phyloP scores from a whole-genome alignment of 1,284 basidiomycete species.

The Chondrostereum purpureum region DNA sequence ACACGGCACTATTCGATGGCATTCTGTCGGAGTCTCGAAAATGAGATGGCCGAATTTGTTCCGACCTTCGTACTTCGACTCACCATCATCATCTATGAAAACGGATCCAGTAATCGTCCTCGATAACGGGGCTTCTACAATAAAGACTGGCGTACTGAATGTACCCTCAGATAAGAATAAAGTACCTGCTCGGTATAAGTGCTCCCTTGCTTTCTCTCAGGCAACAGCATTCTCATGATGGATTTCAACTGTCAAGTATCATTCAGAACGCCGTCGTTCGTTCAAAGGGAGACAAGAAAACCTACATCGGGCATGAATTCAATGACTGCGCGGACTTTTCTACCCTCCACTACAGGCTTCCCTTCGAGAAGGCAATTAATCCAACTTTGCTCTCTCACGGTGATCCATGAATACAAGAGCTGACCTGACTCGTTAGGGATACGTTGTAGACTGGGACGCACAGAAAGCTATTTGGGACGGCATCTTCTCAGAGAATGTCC shows the following conservation, averaged over 20 bases:
- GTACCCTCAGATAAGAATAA: slow-evolving; percentile 28
- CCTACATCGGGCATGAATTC: slow-evolving; percentile 81
- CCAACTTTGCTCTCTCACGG: not conserved
- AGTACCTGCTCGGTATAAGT: not conserved
- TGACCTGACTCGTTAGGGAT: slow-evolving; percentile 53
- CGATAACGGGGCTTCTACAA: slow-evolving; percentile 79
- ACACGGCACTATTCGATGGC: too few species aligned
- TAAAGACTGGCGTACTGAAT: slow-evolving; percentile 65
- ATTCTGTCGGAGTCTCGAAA: too few species aligned
- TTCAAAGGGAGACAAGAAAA: slow-evolving; percentile 71
- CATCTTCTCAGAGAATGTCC: slow-evolving; percentile 63
- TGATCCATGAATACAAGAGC: slow-evolving; percentile 9
- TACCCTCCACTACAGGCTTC: slow-evolving; percentile 72
- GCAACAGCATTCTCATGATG: slow-evolving; percentile 7
- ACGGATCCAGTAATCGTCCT: slow-evolving; percentile 53
- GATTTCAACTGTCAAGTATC: slow-evolving; percentile 48
- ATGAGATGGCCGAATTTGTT: too few species aligned
- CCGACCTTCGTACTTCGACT: too few species aligned
- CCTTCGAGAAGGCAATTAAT: slow-evolving; percentile 74
- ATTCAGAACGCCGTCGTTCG: slow-evolving; percentile 76
- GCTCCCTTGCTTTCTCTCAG: slow-evolving; percentile 8
- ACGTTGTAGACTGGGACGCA: slow-evolving; percentile 87
- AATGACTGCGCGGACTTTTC: slow-evolving; percentile 70
- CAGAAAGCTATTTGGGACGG: slow-evolving; percentile 90
- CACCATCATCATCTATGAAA: too few species aligned